Base-by-base conservation (phyloP, 2,329 filamentous ascomycete genomes). In the Apiospora koreana region DNA sequence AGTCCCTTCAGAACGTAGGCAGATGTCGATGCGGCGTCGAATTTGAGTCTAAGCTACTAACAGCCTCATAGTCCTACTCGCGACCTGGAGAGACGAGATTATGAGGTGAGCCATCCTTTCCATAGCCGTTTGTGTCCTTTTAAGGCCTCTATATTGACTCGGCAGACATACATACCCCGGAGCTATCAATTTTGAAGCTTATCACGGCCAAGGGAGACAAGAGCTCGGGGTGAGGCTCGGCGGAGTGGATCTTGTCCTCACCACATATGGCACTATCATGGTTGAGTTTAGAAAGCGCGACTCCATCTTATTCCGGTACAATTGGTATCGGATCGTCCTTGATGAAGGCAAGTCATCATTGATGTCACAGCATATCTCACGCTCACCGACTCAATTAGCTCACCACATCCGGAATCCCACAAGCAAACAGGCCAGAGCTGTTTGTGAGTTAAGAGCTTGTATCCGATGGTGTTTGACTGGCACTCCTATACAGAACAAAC, bases 1-100 rank as follows among this genome's bases (percentile, higher is more conserved):
- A 41, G 50, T 69, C 7, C 68, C 68, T 23, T 69, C 68, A 16
- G 68, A 31, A 31, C 45, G 68, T 69, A 66, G n/a, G 58, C 28
- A 25, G 1, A 41, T 41, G 12, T 65, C 18, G 35, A 9, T 65
- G 21, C 3, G 7, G 48, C 35, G 21, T n/a, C 9, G 21, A 38
- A 23, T 8, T 16, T 18, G 35, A n/a, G 35, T 18, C 16, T 65
- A 25, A 38, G n/a, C n/a, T n/a, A 21, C 62, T 65, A 14, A 65
- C 21, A 10, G 35, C 1, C 4, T n/a, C 3, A 14, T 31, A 69
- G 68, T 69, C 12, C 28, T 69, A n/a, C 35, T 69, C 25, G 43
- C 64, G 10, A 66, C 38, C 16, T 69, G 68, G 68, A 66, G 64
- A 31, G 42, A 65, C 21, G 68, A 69, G 23, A 65, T 69, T 14